Evolutionary conservation across 148 eudicot species (phyloP), one percentile per base, ranked within the genome.

Genomic region (Rhododendron molle): DNA sequence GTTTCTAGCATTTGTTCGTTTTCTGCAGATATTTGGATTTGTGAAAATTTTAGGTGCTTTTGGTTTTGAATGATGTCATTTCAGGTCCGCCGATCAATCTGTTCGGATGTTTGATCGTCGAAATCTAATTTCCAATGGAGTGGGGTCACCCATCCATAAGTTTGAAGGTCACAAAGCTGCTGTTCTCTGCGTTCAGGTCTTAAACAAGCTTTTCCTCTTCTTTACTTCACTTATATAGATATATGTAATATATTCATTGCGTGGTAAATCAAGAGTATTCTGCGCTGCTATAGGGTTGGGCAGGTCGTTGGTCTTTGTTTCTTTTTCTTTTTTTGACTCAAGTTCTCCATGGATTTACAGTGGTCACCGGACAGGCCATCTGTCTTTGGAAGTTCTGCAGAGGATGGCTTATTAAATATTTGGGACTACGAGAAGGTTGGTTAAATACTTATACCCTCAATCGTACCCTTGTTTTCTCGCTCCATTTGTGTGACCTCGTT

Each of bases 141-240:
- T 92, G 84, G 97, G 96, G 43, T 88, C 93, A 23, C 96, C 96
- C 69, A 89, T 96, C 69, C 89, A 96, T 89, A 96, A 91, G 89
- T 95, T 96, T 91, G 97, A 93, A 92, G 96, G 94, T 83, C 99
- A 96, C 81, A 91, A 87, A 86, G 97, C 97, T 67, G 96, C 97
- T 85, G 99, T 96, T 86, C 99, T 96, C 21, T 96, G 97, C 81
- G 99, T 95, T 83, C 99, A 96, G 97, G 98, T 95, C 85, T 36
- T 67, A 67, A 7, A 73, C 62, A n/a, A 71, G 32, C 84, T 58
- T 76, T 14, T 80, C 6, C 8, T 71, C 16, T 85, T 49, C 46
- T 60, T 38, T 16, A 10, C 46, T 84, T 23, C 9, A 7, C 23
- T 5, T 50, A 10, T 6, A 5, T 7, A 4, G 16, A 62, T 26